These are phyloP conservation scores for Juncus effusus DNA, from an alignment of 176 grass and related monocot species.

Conservation along the genomic window DNA sequence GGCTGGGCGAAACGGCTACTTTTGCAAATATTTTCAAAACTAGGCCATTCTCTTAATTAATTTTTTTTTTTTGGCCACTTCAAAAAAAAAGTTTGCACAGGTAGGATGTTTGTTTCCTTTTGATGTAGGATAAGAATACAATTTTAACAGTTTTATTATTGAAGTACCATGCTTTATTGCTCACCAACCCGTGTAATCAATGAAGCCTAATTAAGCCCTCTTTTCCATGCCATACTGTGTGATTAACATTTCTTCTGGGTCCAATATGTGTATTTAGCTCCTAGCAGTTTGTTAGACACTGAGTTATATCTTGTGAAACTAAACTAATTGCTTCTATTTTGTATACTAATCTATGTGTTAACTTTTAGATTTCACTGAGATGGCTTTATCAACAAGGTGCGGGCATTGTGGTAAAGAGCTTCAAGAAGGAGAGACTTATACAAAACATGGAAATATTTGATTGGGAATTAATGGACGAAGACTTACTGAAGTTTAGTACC, in stretches of 20 bases:
- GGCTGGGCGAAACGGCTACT: too few species aligned
- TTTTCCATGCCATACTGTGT: background rate
- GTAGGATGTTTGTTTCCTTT: too few species aligned
- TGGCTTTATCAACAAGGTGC: slow-evolving; percentile 25
- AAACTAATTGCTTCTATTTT: background rate
- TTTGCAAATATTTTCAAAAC: too few species aligned
- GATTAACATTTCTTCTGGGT: background rate
- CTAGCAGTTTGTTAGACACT: background rate
- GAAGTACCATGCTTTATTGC: background rate
- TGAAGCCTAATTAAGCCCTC: background rate
- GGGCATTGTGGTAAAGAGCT: slow-evolving; percentile 29
- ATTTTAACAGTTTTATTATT: background rate
- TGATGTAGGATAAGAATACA: background rate
- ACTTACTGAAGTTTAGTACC: slow-evolving; percentile 34
- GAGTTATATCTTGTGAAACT: background rate
- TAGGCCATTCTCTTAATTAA: too few species aligned
- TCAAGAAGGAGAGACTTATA: too few species aligned
- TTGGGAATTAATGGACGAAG: slow-evolving; percentile 44
- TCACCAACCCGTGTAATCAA: background rate
- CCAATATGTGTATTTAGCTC: background rate
- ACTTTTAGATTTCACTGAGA: slow-evolving; percentile 28
- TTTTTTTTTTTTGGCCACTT: too few species aligned
- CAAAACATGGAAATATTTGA: too few species aligned
- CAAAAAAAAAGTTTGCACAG: too few species aligned
- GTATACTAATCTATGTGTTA: background rate